Evolutionary conservation across 257 asterid species (phyloP).

Genomic region (Petunia secreta): DNA sequence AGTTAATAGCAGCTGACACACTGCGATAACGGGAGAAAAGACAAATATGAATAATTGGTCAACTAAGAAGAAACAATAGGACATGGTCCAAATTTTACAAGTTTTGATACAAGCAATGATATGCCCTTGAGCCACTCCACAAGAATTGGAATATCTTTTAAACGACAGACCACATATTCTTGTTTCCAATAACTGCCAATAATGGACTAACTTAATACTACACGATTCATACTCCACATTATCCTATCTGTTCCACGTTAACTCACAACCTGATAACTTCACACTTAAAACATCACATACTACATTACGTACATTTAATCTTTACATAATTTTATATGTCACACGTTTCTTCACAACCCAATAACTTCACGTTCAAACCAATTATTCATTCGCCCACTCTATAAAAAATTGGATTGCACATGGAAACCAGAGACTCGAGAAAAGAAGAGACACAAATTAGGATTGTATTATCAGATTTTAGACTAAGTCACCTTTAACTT

Average conservation of each 20-base stretch:
- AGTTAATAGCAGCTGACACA: background rate
- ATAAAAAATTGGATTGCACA: background rate
- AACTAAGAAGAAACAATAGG: background rate
- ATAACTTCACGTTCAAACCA: background rate
- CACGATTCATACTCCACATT: background rate
- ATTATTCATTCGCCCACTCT: background rate
- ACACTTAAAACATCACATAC: background rate
- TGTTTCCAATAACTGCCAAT: background rate
- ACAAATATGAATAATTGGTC: background rate
- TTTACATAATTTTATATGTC: too few species aligned
- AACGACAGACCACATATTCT: background rate
- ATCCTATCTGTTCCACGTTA: background rate
- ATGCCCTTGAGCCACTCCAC: conserved; percentile 1
- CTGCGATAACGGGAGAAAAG: background rate
- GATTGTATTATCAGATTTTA: background rate
- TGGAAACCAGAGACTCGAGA: accelerated
- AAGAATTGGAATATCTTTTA: background rate
- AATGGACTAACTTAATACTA: too few species aligned
- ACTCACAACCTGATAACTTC: too few species aligned
- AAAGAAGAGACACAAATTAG: background rate
- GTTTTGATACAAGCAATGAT: background rate
- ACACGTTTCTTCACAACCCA: too few species aligned
- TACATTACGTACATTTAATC: background rate
- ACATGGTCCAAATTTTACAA: too few species aligned
- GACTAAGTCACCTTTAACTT: background rate